Evolutionary conservation across 352 stramenopile species (phyloP), one percentile per base, ranked within the genome.

Genomic region (Globisporangium spinosum): DNA sequence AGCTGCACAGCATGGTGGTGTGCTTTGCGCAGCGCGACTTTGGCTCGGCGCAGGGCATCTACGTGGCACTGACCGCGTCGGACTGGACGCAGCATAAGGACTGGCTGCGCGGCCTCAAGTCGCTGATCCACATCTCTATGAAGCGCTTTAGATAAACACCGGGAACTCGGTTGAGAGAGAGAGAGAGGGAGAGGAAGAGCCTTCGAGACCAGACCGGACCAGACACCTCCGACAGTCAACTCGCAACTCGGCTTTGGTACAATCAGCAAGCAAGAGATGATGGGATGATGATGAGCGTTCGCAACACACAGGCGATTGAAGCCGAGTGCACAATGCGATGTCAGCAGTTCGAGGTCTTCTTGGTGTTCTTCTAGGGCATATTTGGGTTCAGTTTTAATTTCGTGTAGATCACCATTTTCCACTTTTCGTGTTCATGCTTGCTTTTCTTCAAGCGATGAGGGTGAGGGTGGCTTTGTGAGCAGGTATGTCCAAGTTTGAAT

Each of bases 81-180:
- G 91, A 98, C 64, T 99, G 97, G 97, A 85, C 89, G 69, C 89
- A 96, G 65, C 95, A 99, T 87, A 99, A 98, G 82, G 97, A 99
- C 86, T 99, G 96, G 96, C 88, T 99, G 68, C 98, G 98, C 74
- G 96, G 95, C 15, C 84, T 98, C 76, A 99, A 99, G 76, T 95
- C 93, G 72, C 83, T 99, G 70, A 93, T 98, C 73, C 94, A 98
- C 73, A 95, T 99, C 63, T 94, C 85, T 58, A 90, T 93, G 76
- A 96, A 96, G 82, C 85, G 86, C 53, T 92, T 94, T 89, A 89
- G 85, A 89, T 93, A 91, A 89, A 72, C 67, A 12, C 7, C 40
- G 40, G 40, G 40, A 49, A 49, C 40, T 49, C 7, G 6, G 17
- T 51, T 51, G 43, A 51, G 8, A 51, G 43, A 51, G 13, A 43